Conservation (phyloP, 1,284 basidiomycete species). For the Mycosarcoma maydis region DNA sequence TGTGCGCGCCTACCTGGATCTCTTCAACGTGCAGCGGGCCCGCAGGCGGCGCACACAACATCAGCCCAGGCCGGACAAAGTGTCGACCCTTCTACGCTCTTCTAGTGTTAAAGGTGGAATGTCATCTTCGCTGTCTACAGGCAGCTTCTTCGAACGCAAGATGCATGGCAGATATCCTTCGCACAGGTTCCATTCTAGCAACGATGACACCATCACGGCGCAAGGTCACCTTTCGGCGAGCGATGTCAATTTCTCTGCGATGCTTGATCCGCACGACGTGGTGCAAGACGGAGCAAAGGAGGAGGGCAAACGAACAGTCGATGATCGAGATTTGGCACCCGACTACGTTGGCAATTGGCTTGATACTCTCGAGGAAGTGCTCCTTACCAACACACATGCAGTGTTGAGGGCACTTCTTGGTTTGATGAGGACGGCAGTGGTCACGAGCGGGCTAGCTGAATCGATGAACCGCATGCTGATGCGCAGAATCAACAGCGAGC, state of each 20-base stretch:
- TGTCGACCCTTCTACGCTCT: not conserved
- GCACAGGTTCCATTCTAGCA: slow-evolving; percentile 21
- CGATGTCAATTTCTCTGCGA: not conserved
- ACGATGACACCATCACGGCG: slow-evolving; percentile 9
- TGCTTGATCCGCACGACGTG: not conserved
- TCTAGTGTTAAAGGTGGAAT: slow-evolving; percentile 6
- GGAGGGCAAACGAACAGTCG: not conserved
- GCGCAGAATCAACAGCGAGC: slow-evolving; percentile 13
- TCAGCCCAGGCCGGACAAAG: not conserved
- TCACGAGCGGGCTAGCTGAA: slow-evolving; percentile 15
- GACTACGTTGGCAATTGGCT: slow-evolving; percentile 41
- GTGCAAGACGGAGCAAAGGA: not conserved
- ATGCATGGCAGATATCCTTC: slow-evolving; percentile 51
- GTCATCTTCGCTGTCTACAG: slow-evolving; percentile 20
- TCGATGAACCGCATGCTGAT: slow-evolving; percentile 18
- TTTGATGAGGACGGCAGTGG: slow-evolving; percentile 13
- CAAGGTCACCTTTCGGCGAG: slow-evolving; percentile 10
- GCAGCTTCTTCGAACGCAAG: slow-evolving; percentile 32
- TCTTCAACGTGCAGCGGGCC: slow-evolving; percentile 44
- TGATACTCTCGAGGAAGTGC: slow-evolving; percentile 21
- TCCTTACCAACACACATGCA: slow-evolving; percentile 8
- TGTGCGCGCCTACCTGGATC: slow-evolving; percentile 32
- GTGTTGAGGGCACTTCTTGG: slow-evolving; percentile 19
- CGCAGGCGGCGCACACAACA: slow-evolving; percentile 12
- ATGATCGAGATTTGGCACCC: slow-evolving; percentile 6